Conservation (phyloP, 352 stramenopile species). For the Globisporangium recalcitrans region DNA sequence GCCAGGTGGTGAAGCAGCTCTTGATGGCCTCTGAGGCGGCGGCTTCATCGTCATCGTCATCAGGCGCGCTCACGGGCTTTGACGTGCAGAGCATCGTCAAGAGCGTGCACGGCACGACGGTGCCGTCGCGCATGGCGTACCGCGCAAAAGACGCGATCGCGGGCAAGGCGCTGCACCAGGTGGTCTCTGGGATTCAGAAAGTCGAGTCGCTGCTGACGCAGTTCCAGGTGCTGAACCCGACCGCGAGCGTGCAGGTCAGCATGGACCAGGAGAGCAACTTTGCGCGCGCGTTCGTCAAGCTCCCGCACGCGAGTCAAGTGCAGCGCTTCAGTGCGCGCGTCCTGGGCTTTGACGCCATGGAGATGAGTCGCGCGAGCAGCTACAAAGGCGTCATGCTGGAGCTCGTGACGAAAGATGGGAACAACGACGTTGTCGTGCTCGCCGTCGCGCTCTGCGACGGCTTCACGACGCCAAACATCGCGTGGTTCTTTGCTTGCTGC, state of each 20-base stretch:
- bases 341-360: conserved; percentile 24
- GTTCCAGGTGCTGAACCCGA: conserved; percentile 38
- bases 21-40: not conserved
- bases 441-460: conserved; percentile 36
- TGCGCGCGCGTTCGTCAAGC: conserved; percentile 37
- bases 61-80: conserved; percentile 18
- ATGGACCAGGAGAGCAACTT: conserved; percentile 28
- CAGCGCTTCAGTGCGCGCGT: conserved; percentile 25
- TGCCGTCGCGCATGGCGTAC: conserved; percentile 27
- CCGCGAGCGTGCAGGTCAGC: conserved; percentile 21
- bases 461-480: conserved; percentile 24
- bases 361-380: conserved; percentile 32
- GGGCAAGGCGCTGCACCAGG: conserved; percentile 9
- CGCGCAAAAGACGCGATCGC: conserved; percentile 28
- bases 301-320: conserved; percentile 28
- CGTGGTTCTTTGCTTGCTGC: conserved; percentile 36
- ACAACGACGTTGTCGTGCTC: conserved; percentile 30
- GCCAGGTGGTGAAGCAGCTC: conserved; percentile 23
- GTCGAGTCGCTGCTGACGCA: conserved; percentile 40
- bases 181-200: conserved; percentile 23
- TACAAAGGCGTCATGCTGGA: conserved; percentile 25
- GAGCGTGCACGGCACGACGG: conserved; percentile 27
- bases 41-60: not conserved
- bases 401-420: conserved; percentile 35
- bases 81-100: conserved; percentile 34